Percentiles rank a stretch among this genome's conserved stretches.
Conservation (phyloP, 2,329 filamentous ascomycete genomes). For the Phoma sp. region DNA sequence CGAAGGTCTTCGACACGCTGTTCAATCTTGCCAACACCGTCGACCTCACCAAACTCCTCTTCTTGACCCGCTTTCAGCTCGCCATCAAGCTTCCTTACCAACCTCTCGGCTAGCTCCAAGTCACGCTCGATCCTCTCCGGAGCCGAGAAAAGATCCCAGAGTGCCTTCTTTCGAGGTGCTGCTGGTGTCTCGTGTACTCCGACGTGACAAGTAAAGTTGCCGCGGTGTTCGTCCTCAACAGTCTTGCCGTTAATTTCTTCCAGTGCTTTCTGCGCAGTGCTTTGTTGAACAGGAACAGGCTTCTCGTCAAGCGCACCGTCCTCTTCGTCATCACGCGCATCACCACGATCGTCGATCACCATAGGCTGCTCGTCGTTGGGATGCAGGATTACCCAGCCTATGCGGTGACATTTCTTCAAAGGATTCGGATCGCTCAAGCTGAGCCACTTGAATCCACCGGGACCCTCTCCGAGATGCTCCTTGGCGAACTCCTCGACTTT, state of each 20-base stretch:
- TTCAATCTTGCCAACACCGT: constrained; percentile 81
- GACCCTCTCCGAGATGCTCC: constrained; percentile 87
- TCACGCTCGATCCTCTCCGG: constrained; percentile 94
- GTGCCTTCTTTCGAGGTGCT: constrained; percentile 87
- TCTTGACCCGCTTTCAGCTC: constrained; percentile 76
- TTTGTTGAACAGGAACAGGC: constrained; percentile 44
- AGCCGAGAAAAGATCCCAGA: constrained; percentile 96
- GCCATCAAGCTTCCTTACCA: constrained; percentile 83
- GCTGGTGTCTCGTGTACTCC: constrained; percentile 90
- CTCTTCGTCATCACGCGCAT: constrained; percentile 71
- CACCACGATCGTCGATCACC: constrained; percentile 69
- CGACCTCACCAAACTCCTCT: constrained; percentile 47
- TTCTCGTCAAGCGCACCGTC: constrained; percentile 64
- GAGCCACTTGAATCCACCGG: constrained; percentile 93
- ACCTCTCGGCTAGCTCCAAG: constrained; percentile 77
- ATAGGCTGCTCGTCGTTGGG: constrained; percentile 71
- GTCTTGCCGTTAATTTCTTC: constrained; percentile 98
- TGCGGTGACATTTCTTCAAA: constrained; percentile 94
- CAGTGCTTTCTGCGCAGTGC: constrained; percentile 81
- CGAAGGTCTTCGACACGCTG: constrained; percentile 83
- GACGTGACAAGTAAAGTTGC: constrained; percentile 97
- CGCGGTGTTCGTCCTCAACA: constrained; percentile 89
- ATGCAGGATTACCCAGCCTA: constrained; percentile 97
- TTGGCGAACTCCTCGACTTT: constrained; percentile 95
- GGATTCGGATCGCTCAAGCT: constrained; percentile 97